Evolutionary conservation across 495 filamentous ascomycete species (phyloP).

Genomic region (Bacidia rubella): DNA sequence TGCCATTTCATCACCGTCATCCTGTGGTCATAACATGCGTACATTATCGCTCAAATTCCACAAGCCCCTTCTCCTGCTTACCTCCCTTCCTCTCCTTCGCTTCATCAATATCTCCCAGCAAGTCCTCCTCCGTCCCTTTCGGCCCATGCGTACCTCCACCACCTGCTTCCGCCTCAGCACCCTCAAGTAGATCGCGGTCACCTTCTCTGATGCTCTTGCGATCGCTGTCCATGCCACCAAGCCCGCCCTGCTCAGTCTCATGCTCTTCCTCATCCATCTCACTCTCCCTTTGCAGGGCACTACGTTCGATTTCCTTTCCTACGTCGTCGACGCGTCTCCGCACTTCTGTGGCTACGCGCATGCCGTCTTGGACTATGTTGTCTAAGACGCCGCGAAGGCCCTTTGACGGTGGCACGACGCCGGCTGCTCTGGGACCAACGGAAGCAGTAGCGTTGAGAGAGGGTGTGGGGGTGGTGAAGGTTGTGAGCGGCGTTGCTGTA

Average conservation of each 20-base stretch:
- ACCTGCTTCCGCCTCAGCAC: constrained; percentile 59
- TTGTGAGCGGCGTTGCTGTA: constrained; percentile 40
- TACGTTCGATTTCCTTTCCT: constrained; percentile 70
- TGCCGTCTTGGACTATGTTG: constrained; percentile 93
- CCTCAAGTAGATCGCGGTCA: constrained; percentile 65
- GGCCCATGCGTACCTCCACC: constrained; percentile 10
- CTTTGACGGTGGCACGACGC: constrained; percentile 50
- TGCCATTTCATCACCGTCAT: background rate
- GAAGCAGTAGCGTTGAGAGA: constrained; percentile 26
- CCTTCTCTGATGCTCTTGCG: constrained; percentile 53
- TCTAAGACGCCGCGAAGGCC: constrained; percentile 86
- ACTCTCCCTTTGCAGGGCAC: constrained; percentile 45
- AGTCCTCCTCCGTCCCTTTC: constrained; percentile 4
- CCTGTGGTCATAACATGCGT: no score
- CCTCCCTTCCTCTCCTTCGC: constrained; percentile 1
- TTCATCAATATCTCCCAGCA: constrained; percentile 11
- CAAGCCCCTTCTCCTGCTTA: constrained; percentile 8
- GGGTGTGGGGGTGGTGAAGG: constrained; percentile 53
- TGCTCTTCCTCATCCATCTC: constrained; percentile 68
- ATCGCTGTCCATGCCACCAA: constrained; percentile 40
- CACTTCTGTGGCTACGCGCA: constrained; percentile 87
- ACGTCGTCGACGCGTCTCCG: constrained; percentile 86
- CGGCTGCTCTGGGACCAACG: constrained; percentile 26
- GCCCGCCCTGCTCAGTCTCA: constrained; percentile 34
- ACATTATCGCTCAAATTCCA: constrained; percentile 25